phyloP scores from a whole-genome alignment of 2,329 filamentous ascomycete species.

The Monosporascus sp. region DNA sequence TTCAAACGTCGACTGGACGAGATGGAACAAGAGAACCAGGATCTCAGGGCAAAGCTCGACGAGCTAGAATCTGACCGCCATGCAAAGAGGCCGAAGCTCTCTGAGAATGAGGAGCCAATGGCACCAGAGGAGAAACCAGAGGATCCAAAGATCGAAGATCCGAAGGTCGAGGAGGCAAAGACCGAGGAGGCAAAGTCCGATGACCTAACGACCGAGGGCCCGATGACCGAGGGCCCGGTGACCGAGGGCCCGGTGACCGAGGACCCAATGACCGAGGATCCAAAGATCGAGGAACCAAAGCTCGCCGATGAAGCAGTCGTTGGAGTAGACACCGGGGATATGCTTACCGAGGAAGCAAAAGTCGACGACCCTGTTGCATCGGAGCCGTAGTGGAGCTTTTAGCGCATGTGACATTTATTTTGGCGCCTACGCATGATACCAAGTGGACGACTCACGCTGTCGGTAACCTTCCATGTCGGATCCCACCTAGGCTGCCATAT shows the following conservation, averaged over 20 bases:
- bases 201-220: neutral
- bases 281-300: neutral
- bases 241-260: neutral
- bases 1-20: conserved; percentile 80
- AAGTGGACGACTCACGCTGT: too few species aligned
- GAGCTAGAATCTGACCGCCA: conserved; percentile 19
- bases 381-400: neutral
- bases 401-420: neutral
- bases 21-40: conserved; percentile 53
- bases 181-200: conserved; percentile 11
- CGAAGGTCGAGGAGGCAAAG: conserved; percentile 17
- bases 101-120: conserved; percentile 15
- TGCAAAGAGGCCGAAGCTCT: conserved; percentile 20
- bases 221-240: neutral
- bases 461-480: neutral
- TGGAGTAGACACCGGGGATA: too few species aligned
- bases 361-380: neutral
- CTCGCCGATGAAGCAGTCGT: too few species aligned
- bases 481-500: neutral
- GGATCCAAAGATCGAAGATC: conserved; percentile 12
- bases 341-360: neutral
- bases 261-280: neutral
- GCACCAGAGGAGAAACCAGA: conserved; percentile 7
- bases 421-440: too few species aligned
- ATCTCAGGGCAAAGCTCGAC: conserved; percentile 23